These are phyloP conservation scores for Lasiosphaeris hirsuta DNA, from an alignment of 495 filamentous ascomycete species.

Conservation along the genomic window DNA sequence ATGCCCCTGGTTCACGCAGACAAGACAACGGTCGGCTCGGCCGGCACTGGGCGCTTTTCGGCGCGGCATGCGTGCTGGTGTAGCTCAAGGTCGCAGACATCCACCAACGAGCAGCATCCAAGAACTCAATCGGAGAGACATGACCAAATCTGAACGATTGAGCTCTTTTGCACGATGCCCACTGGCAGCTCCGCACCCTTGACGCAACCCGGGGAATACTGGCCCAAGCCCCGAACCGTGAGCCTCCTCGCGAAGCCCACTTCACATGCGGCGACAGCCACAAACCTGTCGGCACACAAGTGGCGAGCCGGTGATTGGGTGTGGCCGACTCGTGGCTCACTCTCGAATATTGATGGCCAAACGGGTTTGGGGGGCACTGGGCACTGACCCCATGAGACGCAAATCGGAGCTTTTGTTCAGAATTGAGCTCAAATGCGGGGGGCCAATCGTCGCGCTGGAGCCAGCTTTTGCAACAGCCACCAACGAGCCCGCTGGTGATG, in stretches of 20 bases:
- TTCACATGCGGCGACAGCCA: neutral
- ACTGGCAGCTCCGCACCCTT: neutral
- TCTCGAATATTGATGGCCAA: constrained; percentile 4
- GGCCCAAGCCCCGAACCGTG: neutral
- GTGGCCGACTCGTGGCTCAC: neutral
- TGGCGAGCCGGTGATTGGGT: neutral
- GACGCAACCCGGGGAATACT: neutral
- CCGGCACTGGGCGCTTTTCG: no score
- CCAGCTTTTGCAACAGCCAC: neutral
- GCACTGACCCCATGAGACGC: neutral
- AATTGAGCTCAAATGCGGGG: constrained; percentile 10
- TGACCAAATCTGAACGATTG: no score
- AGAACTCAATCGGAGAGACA: no score
- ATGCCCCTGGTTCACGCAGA: no score
- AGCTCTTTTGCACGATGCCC: no score
- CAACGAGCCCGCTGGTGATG: neutral
- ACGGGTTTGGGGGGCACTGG: neutral
- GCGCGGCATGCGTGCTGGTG: no score
- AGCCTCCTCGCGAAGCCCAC: neutral
- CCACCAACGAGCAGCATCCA: no score
- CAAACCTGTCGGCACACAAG: neutral
- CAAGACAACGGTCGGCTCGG: no score
- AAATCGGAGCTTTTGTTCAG: constrained; percentile 7
- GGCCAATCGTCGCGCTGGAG: constrained; percentile 4
- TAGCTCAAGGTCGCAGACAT: no score